A percentile compares a stretch with the other conserved stretches of the same genome.
Conservation (phyloP, 768 basidiomycete genomes). For the Naganishia vishniacii region DNA sequence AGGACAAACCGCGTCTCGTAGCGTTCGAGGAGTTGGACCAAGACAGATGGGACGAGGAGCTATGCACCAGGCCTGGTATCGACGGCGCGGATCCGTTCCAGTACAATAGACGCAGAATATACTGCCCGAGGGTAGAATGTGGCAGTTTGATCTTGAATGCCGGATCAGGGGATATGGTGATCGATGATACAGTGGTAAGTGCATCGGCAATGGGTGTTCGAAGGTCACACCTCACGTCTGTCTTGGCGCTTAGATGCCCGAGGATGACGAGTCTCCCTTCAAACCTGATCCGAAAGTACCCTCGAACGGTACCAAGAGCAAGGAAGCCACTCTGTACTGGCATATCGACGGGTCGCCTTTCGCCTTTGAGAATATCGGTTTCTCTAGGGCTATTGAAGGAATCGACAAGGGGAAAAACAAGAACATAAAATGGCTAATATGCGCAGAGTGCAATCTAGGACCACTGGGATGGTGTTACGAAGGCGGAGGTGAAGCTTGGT, state of each 20-base stretch:
- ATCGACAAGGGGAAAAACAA: slow-evolving; percentile 17
- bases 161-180: slow-evolving; percentile 35
- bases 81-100: slow-evolving; percentile 4
- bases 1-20: slow-evolving; percentile 24
- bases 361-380: slow-evolving; percentile 50
- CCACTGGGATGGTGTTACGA: slow-evolving; percentile 49
- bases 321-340: slow-evolving; percentile 33
- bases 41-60: slow-evolving; percentile 10
- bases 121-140: slow-evolving; percentile 46
- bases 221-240: too few relatives aligned
- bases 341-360: slow-evolving; percentile 41
- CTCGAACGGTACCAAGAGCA: neutral
- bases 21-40: slow-evolving; percentile 20
- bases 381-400: slow-evolving; percentile 34
- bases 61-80: neutral
- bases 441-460: slow-evolving; percentile 50
- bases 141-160: slow-evolving; percentile 40
- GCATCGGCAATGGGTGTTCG: too few relatives aligned
- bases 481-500: slow-evolving; percentile 45
- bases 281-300: slow-evolving; percentile 21
- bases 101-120: slow-evolving; percentile 35
- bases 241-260: too few relatives aligned
- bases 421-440: slow-evolving; percentile 47
- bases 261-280: slow-evolving; percentile 38
- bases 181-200: slow-evolving; percentile 20